Conservation (phyloP, 805 yeast genomes). For the Starmerella asiatica region DNA sequence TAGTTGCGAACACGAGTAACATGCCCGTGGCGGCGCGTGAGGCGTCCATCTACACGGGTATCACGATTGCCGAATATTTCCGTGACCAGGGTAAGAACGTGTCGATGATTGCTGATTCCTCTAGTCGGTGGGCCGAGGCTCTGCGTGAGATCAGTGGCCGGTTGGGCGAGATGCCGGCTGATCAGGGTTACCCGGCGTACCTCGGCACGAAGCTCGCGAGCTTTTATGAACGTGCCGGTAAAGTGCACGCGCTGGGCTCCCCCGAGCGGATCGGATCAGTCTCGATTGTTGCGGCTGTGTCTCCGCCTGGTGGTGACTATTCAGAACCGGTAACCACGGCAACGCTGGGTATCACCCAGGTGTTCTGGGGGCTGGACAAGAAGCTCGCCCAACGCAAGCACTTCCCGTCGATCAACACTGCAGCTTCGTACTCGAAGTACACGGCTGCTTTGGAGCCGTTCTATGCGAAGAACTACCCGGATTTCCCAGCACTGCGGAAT, state of each 20-base stretch:
- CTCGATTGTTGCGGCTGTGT: conserved; percentile 98
- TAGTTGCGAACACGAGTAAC: conserved; percentile 96
- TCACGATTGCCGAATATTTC: conserved; percentile 95
- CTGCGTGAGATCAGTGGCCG: conserved; percentile 99
- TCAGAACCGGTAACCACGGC: conserved; percentile 99
- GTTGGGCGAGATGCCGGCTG: conserved; percentile 99
- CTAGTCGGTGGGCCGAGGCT: conserved; percentile 99
- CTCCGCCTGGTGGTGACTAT: conserved; percentile 99
- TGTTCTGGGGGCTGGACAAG: conserved; percentile 99
- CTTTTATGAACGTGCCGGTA: conserved; percentile 99
- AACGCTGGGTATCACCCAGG: conserved; percentile 98
- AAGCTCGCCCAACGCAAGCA: conserved; percentile 99
- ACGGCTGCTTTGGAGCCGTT: conserved; percentile 73
- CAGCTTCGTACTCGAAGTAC: conserved; percentile 93
- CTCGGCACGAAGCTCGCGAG: conserved; percentile 98
- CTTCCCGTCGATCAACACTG: conserved; percentile 96
- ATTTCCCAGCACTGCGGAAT: conserved; percentile 79
- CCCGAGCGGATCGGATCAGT: conserved; percentile 96
- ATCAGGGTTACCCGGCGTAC: conserved; percentile 99
- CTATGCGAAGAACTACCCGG: conserved; percentile 78
- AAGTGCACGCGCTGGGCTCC: conserved; percentile 85
- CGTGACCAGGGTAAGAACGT: conserved; percentile 99
- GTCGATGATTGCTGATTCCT: conserved; percentile 98
- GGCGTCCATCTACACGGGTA: conserved; percentile 98
- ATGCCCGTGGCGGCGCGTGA: conserved; percentile 99